Conservation (phyloP, 768 basidiomycete genomes). For the Rhodosporidiobolus odoratus region DNA sequence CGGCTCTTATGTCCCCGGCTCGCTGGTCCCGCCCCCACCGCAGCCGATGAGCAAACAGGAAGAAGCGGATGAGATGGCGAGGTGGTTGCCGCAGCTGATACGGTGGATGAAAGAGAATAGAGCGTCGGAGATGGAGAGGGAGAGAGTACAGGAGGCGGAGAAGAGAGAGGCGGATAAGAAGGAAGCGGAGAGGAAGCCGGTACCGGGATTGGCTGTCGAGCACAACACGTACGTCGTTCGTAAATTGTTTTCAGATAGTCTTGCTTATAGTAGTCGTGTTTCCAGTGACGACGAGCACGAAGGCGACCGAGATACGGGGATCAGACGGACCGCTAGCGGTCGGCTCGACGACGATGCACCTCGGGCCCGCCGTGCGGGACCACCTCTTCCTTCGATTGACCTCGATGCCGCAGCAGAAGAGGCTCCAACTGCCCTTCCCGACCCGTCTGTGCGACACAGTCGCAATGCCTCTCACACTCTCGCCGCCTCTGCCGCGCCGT, state of each 20-base stretch:
- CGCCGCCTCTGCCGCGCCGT: conserved; percentile 7
- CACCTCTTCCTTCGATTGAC: not conserved
- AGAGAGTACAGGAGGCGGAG: conserved; percentile 10
- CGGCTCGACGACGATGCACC: not conserved
- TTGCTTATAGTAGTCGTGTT: not conserved
- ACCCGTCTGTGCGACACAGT: conserved; percentile 31
- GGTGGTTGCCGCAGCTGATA: conserved; percentile 56
- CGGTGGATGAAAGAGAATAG: conserved; percentile 30
- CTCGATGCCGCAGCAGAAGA: not conserved
- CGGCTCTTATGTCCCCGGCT: not conserved
- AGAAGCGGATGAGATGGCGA: conserved; percentile 57
- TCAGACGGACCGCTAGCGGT: conserved; percentile 24
- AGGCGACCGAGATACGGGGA: not conserved
- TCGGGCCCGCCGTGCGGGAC: not conserved
- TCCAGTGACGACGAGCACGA: conserved; percentile 24
- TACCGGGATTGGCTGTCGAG: conserved; percentile 7
- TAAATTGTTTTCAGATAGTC: too few relatives aligned
- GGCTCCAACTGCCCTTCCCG: not conserved
- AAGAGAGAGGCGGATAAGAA: too few relatives aligned
- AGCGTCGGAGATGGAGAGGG: conserved; percentile 20
- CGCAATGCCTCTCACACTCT: conserved; percentile 38
- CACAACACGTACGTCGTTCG: conserved; percentile 5
- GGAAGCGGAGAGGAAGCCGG: conserved; percentile 7
- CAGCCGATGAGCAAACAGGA: conserved; percentile 47
- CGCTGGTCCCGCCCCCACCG: not conserved